Evolutionary conservation across 2,329 filamentous ascomycete genomes (phyloP).

Genomic region (Clonostachys rhizophaga): DNA sequence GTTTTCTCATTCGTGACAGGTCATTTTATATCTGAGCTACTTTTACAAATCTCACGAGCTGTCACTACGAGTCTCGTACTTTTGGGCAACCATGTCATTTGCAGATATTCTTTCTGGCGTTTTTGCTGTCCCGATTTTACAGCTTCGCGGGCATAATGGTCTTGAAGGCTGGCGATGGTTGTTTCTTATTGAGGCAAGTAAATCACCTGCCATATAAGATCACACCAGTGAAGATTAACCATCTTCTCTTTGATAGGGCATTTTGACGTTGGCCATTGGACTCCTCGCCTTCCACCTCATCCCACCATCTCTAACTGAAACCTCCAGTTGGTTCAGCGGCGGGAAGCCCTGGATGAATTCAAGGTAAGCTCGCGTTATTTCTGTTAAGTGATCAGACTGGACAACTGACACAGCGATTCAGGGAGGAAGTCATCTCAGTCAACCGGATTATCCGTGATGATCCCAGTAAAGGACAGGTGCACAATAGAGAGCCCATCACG

Average conservation of each 20-base stretch:
- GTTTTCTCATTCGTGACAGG: neutral
- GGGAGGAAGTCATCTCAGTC: constrained; percentile 52
- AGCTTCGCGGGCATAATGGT: constrained; percentile 13
- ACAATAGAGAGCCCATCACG: constrained; percentile 47
- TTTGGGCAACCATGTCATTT: constrained; percentile 13
- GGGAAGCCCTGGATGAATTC: too few relatives aligned
- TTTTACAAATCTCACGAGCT: constrained; percentile 17
- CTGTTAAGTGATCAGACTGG: constrained; percentile 38
- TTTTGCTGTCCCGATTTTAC: constrained; percentile 13
- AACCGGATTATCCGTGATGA: constrained; percentile 51
- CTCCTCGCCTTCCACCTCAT: constrained; percentile 21
- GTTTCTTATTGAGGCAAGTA: constrained; percentile 45
- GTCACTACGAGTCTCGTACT: constrained; percentile 14
- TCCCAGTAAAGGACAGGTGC: constrained; percentile 48
- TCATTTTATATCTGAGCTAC: constrained; percentile 20
- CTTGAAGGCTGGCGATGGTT: constrained; percentile 16
- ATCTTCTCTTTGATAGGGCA: constrained; percentile 6
- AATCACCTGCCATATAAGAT: neutral
- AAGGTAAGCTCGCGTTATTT: constrained; percentile 13
- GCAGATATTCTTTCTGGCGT: constrained; percentile 14
- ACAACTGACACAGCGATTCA: constrained; percentile 34
- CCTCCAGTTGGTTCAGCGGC: constrained; percentile 42
- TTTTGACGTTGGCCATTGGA: constrained; percentile 9
- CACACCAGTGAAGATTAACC: neutral
- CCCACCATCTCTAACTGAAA: constrained; percentile 22